phyloP scores from a whole-genome alignment of 1,284 basidiomycete genomes.

The Leucoagaricus sp. region DNA sequence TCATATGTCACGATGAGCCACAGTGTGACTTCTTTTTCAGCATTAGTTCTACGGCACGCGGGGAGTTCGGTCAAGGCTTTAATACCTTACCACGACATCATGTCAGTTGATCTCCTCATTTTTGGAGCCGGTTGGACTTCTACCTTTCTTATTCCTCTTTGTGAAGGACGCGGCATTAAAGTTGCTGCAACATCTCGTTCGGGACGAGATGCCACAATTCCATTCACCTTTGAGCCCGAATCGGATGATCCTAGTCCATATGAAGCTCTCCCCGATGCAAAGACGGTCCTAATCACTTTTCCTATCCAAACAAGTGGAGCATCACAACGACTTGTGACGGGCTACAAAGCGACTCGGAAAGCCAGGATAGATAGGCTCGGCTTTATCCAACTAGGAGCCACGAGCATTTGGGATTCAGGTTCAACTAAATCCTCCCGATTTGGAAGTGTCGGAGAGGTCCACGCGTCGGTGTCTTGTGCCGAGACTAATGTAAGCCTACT shows the following conservation, averaged over 20 bases:
- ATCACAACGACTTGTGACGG: slow-evolving; percentile 35
- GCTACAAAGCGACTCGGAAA: slow-evolving; percentile 34
- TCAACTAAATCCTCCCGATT: too few relatives aligned
- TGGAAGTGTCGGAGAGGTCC: too few relatives aligned
- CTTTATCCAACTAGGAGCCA: slow-evolving; percentile 65
- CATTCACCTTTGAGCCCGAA: slow-evolving; percentile 50
- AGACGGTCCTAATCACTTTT: slow-evolving; percentile 64
- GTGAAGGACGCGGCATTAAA: slow-evolving; percentile 39
- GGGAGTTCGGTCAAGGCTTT: too few relatives aligned
- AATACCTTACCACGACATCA: not conserved
- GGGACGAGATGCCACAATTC: slow-evolving; percentile 45
- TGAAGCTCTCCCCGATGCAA: slow-evolving; percentile 51
- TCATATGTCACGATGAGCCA: too few relatives aligned
- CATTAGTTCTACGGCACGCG: too few relatives aligned
- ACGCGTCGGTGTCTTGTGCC: too few relatives aligned
- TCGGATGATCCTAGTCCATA: slow-evolving; percentile 45
- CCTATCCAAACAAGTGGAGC: slow-evolving; percentile 51
- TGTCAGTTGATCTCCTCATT: slow-evolving; percentile 55
- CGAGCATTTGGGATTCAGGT: slow-evolving; percentile 68
- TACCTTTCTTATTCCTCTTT: slow-evolving; percentile 61
- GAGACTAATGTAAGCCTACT: too few relatives aligned
- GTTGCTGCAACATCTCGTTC: slow-evolving; percentile 59
- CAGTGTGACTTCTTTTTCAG: too few relatives aligned
- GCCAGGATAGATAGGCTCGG: slow-evolving; percentile 21
- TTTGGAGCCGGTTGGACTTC: slow-evolving; percentile 74